Conservation (phyloP, 805 yeast species). For the Schwanniomyces polymorphus region DNA sequence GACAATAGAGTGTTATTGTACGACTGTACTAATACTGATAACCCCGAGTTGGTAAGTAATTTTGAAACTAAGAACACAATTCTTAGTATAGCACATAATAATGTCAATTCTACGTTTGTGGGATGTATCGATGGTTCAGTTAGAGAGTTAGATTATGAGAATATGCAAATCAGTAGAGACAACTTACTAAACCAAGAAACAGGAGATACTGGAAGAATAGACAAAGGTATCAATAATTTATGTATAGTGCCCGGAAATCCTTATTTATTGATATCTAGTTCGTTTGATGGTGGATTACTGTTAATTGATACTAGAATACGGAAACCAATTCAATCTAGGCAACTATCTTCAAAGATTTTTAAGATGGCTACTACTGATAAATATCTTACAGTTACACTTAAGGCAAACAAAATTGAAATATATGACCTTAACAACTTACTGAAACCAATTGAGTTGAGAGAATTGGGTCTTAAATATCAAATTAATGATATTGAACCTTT, state of each 20-base stretch:
- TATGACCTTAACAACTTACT: conserved; percentile 53
- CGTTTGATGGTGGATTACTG: conserved; percentile 60
- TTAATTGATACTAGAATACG: conserved; percentile 41
- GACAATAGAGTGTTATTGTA: conserved; percentile 50
- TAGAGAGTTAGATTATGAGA: conserved; percentile 51
- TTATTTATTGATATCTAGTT: conserved; percentile 49
- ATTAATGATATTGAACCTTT: conserved; percentile 55
- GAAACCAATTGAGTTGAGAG: conserved; percentile 50
- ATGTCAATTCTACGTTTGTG: conserved; percentile 34
- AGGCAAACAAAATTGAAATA: conserved; percentile 52
- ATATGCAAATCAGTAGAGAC: conserved; percentile 15
- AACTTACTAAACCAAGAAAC: conserved; percentile 10
- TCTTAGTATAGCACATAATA: conserved; percentile 28
- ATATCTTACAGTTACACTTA: conserved; percentile 52
- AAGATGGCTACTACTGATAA: conserved; percentile 57
- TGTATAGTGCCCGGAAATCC: conserved; percentile 21
- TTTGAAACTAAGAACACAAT: conserved; percentile 18
- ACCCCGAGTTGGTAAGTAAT: conserved; percentile 9
- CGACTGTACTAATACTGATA: conserved; percentile 24
- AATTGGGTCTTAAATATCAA: conserved; percentile 68
- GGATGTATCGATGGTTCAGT: conserved; percentile 60
- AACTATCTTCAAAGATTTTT: conserved; percentile 51
- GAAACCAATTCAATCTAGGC: conserved; percentile 9
- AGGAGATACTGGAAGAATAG: conserved; percentile 5
- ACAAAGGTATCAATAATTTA: conserved; percentile 37